Base-by-base conservation (phyloP, 306 rosid species). In the Quercus variabilis region DNA sequence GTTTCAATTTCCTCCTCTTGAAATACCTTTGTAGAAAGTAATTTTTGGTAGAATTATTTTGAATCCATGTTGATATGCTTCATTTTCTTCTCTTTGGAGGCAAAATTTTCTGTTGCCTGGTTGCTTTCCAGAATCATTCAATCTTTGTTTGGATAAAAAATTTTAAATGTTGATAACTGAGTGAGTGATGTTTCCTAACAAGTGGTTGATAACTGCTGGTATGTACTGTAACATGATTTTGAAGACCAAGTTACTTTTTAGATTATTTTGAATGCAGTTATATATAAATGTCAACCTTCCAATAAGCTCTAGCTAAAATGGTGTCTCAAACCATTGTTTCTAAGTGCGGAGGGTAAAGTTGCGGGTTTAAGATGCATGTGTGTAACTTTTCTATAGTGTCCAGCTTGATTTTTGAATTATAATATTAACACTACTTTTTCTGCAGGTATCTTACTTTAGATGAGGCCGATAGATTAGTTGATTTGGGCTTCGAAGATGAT, bases 391-490 rank as follows among this genome's bases (percentile, higher is more conserved):
- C 54, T 49, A 49, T 49, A 12, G 7, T 80, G 52, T 17, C 0
- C 10, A 41, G 17, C 11, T 41, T 33, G 31, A 3, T 68, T 75
- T 13, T 28, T 6, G 49, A 26, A 46, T 56, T 51, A 5, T 78
- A 80, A 77, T 83, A 23, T 79, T 7, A 33, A 55, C 25, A 52
- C 49, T 46, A 62, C 55, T 75, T 52, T 43, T 71, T 6, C 19
- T 58, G 74, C 83, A 83, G 91, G 89, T 94, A 91, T 84, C 83
- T 94, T 49, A 94, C 97, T 6, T 72, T 94, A 80, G 99, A 92
- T 23, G 99, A 94, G 90, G 99, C 97, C 6, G 97, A 94, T 83
- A 88, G 97, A 65, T 79, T 94, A 86, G 99, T 92, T 9, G 99
- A 94, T 90, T 83, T 92, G 84, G 97, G 97, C 68, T 94, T 94